Evolutionary conservation across 192 early-diverging fungal genomes (phyloP).

Genomic region (Coemansia sp.): DNA sequence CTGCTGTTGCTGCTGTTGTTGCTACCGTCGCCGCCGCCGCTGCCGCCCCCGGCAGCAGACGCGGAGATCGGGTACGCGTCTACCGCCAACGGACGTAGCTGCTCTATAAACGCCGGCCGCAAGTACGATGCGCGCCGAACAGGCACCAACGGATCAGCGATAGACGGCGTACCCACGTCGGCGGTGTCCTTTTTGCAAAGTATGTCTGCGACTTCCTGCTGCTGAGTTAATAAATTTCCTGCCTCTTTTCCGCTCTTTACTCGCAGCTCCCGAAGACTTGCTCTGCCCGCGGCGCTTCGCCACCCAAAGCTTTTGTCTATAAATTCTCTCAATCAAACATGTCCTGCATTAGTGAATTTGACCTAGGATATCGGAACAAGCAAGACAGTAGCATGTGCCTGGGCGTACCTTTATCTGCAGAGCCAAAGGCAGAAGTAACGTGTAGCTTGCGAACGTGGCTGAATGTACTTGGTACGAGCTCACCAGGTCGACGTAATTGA

Average conservation of each 20-base stretch:
- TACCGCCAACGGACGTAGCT: conserved; percentile 23
- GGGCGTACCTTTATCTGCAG: conserved; percentile 5
- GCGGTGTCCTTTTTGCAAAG: conserved; percentile 9
- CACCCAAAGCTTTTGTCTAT: conserved; percentile 1
- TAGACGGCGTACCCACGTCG: background rate
- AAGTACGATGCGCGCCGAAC: conserved; percentile 1
- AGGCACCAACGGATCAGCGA: background rate
- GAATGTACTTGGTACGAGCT: too few species aligned
- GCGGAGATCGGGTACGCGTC: background rate
- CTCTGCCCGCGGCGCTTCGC: conserved; percentile 8
- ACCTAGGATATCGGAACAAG: background rate
- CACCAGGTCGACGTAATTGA: too few species aligned
- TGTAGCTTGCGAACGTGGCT: background rate
- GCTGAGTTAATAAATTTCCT: conserved; percentile 13
- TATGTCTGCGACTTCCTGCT: conserved; percentile 15
- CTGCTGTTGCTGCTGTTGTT: background rate
- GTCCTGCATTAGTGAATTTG: too few species aligned
- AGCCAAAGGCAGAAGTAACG: background rate
- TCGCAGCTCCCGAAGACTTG: conserved; percentile 9
- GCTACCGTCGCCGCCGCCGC: background rate
- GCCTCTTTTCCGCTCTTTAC: conserved; percentile 4
- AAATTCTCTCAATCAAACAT: too few species aligned
- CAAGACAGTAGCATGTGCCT: background rate
- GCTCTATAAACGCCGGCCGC: conserved; percentile 23
- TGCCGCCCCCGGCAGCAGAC: background rate